Percentiles rank a stretch among this genome's conserved stretches.
Conservation (phyloP, 306 rosid species). For the Medicago truncatula region MtrunA17r5.0-ANR NC_053049.1:14885001-14885500, state of each 20-base stretch:
- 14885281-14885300: constrained; percentile 34
- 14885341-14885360: constrained; percentile 44
- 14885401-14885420: constrained; percentile 94
- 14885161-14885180: constrained; percentile 56
- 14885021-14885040: too few species aligned
- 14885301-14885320: constrained; percentile 41
- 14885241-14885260: constrained; percentile 27
- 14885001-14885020: too few species aligned
- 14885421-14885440: constrained; percentile 97
- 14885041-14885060: neutral
- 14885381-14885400: constrained; percentile 88
- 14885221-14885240: constrained; percentile 50
- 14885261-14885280: constrained; percentile 24
- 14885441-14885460: constrained; percentile 80
- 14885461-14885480: constrained; percentile 97
- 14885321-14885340: constrained; percentile 47
- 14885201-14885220: constrained; percentile 54
- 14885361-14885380: constrained; percentile 74
- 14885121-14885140: constrained; percentile 43
- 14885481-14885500: constrained; percentile 94
- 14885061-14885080: constrained; percentile 25
- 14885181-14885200: constrained; percentile 42
- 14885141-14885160: constrained; percentile 40
- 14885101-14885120: constrained; percentile 33
- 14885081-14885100: constrained; percentile 34